Evolutionary conservation across 2,329 filamentous ascomycete genomes (phyloP).

Genomic region (Ophiostoma pallidulum): DNA sequence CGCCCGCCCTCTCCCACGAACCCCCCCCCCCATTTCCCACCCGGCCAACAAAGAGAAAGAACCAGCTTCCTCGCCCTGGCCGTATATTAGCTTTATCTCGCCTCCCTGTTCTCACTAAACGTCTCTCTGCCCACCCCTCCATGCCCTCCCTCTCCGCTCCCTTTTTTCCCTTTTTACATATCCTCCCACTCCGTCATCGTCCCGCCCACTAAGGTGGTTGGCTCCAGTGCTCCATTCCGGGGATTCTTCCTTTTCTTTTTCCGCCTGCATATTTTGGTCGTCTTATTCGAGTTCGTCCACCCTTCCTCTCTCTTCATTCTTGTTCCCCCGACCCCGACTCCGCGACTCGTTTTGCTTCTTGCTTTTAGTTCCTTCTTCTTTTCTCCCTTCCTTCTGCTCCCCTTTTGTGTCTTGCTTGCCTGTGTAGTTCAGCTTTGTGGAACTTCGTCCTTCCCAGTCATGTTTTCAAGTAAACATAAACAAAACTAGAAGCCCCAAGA

Average conservation of each 20-base stretch:
- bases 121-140: neutral
- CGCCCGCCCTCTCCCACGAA: too few relatives aligned
- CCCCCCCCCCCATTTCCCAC: too few relatives aligned
- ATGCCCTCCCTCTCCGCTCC: neutral
- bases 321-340: too few relatives aligned
- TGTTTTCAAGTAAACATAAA: too few relatives aligned
- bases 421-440: neutral
- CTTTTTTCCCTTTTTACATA: neutral
- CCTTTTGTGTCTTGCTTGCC: neutral
- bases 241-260: neutral
- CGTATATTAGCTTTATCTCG: too few relatives aligned
- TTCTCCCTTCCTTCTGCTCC: neutral
- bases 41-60: too few relatives aligned
- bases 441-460: too few relatives aligned
- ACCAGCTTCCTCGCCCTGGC: neutral
- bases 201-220: too few relatives aligned
- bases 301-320: neutral
- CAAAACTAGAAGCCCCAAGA: conserved; percentile 16
- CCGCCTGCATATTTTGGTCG: too few relatives aligned
- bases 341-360: neutral
- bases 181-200: neutral
- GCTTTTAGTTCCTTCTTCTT: neutral
- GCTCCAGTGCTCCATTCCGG: neutral
- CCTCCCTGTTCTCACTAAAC: too few relatives aligned
- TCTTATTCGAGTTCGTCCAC: too few relatives aligned